These are phyloP conservation scores for Rhodotorula sp. DNA, from an alignment of 1,284 basidiomycete species.

Conservation along the genomic window DNA sequence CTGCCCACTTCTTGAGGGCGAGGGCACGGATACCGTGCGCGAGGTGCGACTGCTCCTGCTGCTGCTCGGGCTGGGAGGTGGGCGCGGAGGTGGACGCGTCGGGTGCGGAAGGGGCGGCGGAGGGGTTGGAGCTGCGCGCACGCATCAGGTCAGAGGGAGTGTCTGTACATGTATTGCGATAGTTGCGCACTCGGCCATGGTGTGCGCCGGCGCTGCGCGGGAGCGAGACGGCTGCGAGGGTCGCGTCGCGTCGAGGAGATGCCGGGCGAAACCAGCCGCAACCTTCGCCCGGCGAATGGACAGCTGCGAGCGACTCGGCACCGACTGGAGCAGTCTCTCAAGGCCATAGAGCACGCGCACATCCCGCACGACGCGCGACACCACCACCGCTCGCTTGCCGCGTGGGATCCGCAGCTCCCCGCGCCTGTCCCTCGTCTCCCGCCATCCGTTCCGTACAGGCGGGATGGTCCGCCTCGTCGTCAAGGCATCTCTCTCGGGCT, in stretches of 20 bases:
- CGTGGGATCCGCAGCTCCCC: neutral
- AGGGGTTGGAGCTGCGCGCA: too few species aligned
- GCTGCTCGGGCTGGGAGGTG: too few species aligned
- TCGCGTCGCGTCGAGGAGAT: neutral
- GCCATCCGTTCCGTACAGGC: neutral
- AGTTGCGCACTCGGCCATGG: neutral
- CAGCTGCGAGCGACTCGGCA: too few species aligned
- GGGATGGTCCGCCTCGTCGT: neutral
- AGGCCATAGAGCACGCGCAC: too few species aligned
- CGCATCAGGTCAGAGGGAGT: neutral
- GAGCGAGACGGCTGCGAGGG: neutral
- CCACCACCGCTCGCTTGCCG: too few species aligned
- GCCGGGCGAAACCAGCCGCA: too few species aligned
- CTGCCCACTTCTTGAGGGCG: conserved; percentile 27
- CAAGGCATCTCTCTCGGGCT: neutral
- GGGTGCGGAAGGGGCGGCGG: neutral
- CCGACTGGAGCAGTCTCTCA: too few species aligned
- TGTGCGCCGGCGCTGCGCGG: too few species aligned
- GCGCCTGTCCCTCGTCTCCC: neutral
- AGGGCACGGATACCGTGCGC: conserved; percentile 33
- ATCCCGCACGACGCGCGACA: too few species aligned
- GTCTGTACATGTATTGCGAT: neutral
- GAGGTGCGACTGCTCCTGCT: conserved; percentile 12
- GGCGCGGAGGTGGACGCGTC: neutral
- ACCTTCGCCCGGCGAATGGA: too few species aligned